Evolutionary conservation across 2,329 filamentous ascomycete genomes (phyloP), one percentile per base, ranked within the genome.

Genomic region (Calonectria hongkongensis): DNA sequence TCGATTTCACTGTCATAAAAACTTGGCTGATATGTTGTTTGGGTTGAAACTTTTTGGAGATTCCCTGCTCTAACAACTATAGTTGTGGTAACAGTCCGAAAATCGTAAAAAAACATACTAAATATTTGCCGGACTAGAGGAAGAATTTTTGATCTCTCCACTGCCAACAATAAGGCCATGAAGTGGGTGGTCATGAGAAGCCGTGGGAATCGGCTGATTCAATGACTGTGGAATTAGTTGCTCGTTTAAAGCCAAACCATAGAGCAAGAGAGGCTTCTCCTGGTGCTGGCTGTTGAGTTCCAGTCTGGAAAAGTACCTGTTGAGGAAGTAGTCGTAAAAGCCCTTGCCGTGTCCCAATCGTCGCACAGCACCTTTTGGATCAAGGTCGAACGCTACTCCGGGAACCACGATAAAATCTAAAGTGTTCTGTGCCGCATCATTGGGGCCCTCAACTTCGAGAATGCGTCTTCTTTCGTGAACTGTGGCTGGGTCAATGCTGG

Each of bases 311-410:
- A 86, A 83, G 79, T 96, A 98, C 78, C 93, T 91, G 80, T 93
- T 91, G 81, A 99, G 86, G 84, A 98, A 99, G 83, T 92, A 94
- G 86, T 99, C 97, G 87, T 99, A 99, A 86, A 98, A 99, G 39
- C 97, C 97, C 84, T 95, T 98, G 70, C 97, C 97, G 84, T 99
- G 97, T 48, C 97, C 97, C 25, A 98, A 89, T 78, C 97, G 90
- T 77, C 93, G 91, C 73, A 97, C 89, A 15, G 86, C 86, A 3
- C 87, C 87, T 28, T 84, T 84, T 13, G 84, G 81, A 72, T 91
- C 88, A 64, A 87, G 78, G 83, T 98, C 96, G 84, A 99, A 99
- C 3, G 95, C 96, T 80, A 99, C 94, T 15, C 96, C 97, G 1
- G 97, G 97, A 88, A 98, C 91, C 33, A 99, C 88, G 75, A 99